Evolutionary conservation across 2,329 filamentous ascomycete species (phyloP).

Genomic region (Curvularia spicifera): DNA sequence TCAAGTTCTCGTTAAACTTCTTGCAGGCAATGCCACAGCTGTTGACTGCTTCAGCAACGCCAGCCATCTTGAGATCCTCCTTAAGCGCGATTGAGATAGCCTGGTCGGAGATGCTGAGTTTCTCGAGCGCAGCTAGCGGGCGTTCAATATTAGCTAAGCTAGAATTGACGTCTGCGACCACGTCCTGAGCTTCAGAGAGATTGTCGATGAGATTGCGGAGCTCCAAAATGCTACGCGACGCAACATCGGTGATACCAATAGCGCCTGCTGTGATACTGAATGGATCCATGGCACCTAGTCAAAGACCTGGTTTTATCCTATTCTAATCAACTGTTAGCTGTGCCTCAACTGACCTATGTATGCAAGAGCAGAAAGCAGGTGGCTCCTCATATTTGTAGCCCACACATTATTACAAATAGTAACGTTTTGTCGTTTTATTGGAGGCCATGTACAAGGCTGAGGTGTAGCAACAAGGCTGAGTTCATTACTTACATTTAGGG

Average conservation of each 20-base stretch:
- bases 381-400: not conserved
- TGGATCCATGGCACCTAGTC: conserved; percentile 6
- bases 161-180: conserved; percentile 15
- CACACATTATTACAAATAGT: no score
- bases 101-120: conserved; percentile 13
- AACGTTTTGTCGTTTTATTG: no score
- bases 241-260: conserved; percentile 15
- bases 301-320: no score
- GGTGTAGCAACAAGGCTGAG: no score
- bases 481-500: not conserved
- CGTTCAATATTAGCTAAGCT: conserved; percentile 16
- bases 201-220: conserved; percentile 13
- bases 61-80: conserved; percentile 19
- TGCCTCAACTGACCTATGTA: not conserved
- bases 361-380: not conserved
- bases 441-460: no score
- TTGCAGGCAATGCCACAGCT: conserved; percentile 17
- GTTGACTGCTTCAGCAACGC: conserved; percentile 23
- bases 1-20: conserved; percentile 17
- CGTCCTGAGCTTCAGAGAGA: conserved; percentile 19
- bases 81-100: conserved; percentile 8
- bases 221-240: conserved; percentile 15
- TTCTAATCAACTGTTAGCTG: not conserved
- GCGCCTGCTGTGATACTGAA: conserved; percentile 11
- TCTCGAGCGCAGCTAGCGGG: conserved; percentile 18